A percentile compares a stretch with the other conserved stretches of the same genome.
phyloP scores from a whole-genome alignment of 2,329 filamentous ascomycete species.

The Xylariaceae sp. region DNA sequence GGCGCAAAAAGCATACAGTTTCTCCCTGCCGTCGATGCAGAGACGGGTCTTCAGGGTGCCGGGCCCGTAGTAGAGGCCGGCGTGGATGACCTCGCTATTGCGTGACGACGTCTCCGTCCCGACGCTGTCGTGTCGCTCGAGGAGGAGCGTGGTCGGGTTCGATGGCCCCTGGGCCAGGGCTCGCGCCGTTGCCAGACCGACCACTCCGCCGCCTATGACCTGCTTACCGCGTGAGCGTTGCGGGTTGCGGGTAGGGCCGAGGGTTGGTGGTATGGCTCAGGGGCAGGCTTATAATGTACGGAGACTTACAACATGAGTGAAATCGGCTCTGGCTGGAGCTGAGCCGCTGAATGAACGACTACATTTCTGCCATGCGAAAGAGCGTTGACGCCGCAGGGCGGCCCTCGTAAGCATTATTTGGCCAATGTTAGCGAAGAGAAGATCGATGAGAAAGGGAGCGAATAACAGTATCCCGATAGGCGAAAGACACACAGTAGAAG shows the following conservation, averaged over 20 bases:
- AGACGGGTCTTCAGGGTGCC: slow-evolving; percentile 74
- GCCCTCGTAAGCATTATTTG: too few relatives aligned
- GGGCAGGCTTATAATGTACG: background rate
- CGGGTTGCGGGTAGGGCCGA: background rate
- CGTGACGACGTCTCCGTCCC: slow-evolving; percentile 85
- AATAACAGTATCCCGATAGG: too few relatives aligned
- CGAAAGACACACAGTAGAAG: too few relatives aligned
- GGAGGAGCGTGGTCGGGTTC: slow-evolving; percentile 62
- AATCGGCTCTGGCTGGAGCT: slow-evolving; percentile 27
- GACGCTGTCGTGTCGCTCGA: slow-evolving; percentile 70
- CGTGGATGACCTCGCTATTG: slow-evolving; percentile 96
- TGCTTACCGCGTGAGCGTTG: too few relatives aligned
- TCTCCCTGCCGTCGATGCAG: slow-evolving; percentile 69
- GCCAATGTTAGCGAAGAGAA: too few relatives aligned
- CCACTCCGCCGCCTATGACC: slow-evolving; percentile 58
- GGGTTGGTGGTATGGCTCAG: background rate
- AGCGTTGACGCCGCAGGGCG: too few relatives aligned
- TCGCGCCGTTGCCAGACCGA: slow-evolving; percentile 75
- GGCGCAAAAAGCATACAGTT: slow-evolving; percentile 75
- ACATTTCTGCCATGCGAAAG: too few relatives aligned
- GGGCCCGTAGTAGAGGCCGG: slow-evolving; percentile 82
- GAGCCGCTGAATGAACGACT: slow-evolving; percentile 27
- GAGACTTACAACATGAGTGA: slow-evolving; percentile 33
- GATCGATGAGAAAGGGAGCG: too few relatives aligned
- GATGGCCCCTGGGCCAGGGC: slow-evolving; percentile 56